A percentile compares a stretch with the other conserved stretches of the same genome.
Evolutionary conservation across 768 basidiomycete genomes (phyloP).

Genomic region (Boletus patriciae): DNA sequence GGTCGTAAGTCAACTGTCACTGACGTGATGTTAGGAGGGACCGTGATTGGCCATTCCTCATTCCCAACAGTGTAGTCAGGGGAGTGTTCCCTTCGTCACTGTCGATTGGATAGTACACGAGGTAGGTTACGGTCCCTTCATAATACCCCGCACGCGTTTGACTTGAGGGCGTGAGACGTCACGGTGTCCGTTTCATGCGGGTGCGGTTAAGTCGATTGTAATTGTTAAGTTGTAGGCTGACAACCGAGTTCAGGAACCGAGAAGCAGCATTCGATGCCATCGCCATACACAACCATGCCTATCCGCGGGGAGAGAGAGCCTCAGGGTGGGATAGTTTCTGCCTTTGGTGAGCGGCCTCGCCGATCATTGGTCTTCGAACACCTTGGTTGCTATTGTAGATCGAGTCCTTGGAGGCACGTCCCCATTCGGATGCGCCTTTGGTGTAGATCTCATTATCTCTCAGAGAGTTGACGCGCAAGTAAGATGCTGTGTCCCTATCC

Average conservation of each 20-base stretch:
- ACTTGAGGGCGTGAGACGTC: neutral
- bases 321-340: neutral
- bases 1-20: neutral
- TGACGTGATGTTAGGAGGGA: neutral
- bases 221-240: neutral
- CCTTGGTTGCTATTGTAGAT: neutral
- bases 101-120: slow-evolving; percentile 7
- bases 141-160: slow-evolving; percentile 6
- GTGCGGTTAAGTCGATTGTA: neutral
- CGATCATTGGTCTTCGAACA: neutral
- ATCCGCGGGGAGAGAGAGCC: neutral
- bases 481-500: neutral
- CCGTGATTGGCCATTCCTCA: neutral
- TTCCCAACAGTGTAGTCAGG: neutral
- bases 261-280: neutral
- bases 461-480: neutral
- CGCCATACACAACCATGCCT: neutral
- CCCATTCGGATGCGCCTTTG: neutral
- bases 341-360: neutral
- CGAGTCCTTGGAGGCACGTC: neutral
- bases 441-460: neutral
- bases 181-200: neutral
- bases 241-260: slow-evolving; percentile 11
- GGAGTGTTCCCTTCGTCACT: neutral
- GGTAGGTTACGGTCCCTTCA: neutral